phyloP scores from a whole-genome alignment of 768 basidiomycete species.

The Boletus vermiculosoides region DNA sequence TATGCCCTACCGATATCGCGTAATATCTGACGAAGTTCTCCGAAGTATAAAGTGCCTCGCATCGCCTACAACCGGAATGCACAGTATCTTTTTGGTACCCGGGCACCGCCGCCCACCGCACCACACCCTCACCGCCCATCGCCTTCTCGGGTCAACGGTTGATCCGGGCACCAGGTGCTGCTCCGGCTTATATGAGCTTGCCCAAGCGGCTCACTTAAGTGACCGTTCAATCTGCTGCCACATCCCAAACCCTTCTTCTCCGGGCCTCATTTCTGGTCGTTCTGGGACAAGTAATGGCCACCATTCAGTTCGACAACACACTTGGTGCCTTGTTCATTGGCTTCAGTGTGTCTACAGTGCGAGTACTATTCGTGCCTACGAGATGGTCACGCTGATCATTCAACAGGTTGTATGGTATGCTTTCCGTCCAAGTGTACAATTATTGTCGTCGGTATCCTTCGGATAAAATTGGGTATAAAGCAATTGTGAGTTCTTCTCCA shows the following conservation, averaged over 20 bases:
- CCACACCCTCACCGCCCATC: not conserved
- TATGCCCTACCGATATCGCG: not conserved
- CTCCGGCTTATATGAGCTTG: conserved; percentile 11
- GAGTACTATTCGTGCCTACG: conserved; percentile 6
- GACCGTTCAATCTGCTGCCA: not conserved
- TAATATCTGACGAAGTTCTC: conserved; percentile 6
- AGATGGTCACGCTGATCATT: conserved; percentile 25
- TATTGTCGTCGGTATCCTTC: conserved; percentile 56
- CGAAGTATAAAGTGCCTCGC: not conserved
- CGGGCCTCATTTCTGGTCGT: not conserved
- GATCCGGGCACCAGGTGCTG: not conserved
- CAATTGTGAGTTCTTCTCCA: conserved; percentile 41
- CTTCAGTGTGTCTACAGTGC: conserved; percentile 47
- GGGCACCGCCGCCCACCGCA: not conserved
- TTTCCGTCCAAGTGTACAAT: conserved; percentile 50
- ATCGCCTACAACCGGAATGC: not conserved
- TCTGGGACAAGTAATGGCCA: conserved; percentile 16
- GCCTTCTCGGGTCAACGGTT: conserved; percentile 7
- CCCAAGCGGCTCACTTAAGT: not conserved
- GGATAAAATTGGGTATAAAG: conserved; percentile 52
- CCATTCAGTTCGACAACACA: conserved; percentile 40
- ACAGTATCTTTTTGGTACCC: not conserved
- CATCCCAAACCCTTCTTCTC: not conserved
- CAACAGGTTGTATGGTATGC: conserved; percentile 48
- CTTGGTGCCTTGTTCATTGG: conserved; percentile 63